Evolutionary conservation across 345 rosid species (phyloP).

Genomic region (Eucalyptus brandiana): DNA sequence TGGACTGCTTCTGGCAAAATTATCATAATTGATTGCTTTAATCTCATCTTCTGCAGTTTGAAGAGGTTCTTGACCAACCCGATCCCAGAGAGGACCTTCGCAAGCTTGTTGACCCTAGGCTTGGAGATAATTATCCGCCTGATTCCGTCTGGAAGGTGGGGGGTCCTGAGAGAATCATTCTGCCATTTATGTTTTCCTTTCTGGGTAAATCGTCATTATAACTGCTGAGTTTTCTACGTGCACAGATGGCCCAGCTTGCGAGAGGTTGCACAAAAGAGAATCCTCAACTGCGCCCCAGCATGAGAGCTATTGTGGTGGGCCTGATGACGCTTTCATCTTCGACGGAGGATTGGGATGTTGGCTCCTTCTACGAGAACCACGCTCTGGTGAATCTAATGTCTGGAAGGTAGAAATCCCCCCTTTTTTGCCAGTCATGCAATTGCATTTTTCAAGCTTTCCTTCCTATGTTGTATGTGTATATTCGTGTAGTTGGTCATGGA

Average conservation of each 20-base stretch:
- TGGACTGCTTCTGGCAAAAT: background rate
- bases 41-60: constrained; percentile 35
- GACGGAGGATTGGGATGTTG: constrained; percentile 76
- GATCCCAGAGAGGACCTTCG: constrained; percentile 49
- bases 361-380: constrained; percentile 54
- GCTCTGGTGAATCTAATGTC: constrained; percentile 77
- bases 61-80: constrained; percentile 45
- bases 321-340: constrained; percentile 75
- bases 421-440: background rate
- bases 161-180: background rate
- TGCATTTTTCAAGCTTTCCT: background rate
- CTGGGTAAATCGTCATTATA: too few relatives aligned
- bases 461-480: background rate
- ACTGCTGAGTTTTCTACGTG: background rate
- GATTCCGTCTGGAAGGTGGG: constrained; percentile 71
- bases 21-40: background rate
- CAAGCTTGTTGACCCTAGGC: constrained; percentile 61
- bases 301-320: constrained; percentile 89
- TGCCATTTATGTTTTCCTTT: background rate
- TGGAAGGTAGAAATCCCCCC: constrained; percentile 27
- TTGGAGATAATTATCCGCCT: constrained; percentile 56
- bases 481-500: background rate
- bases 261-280: constrained; percentile 80
- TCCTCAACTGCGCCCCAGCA: constrained; percentile 70
- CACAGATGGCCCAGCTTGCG: constrained; percentile 87